Evolutionary conservation across 257 asterid genomes (phyloP).

Genomic region (Jacaranda mimosifolia): DNA sequence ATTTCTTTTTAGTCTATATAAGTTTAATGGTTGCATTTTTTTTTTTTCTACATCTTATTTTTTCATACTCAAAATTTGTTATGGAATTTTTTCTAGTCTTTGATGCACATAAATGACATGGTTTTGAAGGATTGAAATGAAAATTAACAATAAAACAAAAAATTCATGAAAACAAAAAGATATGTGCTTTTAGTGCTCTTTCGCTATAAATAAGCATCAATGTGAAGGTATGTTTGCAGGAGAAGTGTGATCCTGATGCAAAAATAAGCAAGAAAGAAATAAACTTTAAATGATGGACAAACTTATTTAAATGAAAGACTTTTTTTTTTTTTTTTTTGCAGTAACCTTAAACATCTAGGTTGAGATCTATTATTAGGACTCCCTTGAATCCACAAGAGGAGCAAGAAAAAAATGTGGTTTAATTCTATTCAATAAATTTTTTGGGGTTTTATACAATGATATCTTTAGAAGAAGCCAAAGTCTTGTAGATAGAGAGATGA

Average conservation of each 20-base stretch:
- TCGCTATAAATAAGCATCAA: too few relatives aligned
- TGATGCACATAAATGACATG: too few relatives aligned
- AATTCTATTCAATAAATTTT: not conserved
- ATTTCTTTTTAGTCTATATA: too few relatives aligned
- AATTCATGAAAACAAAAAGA: too few relatives aligned
- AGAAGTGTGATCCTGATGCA: not conserved
- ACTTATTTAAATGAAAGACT: not conserved
- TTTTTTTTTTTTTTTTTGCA: not conserved
- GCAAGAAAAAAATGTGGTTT: slow-evolving; percentile 18
- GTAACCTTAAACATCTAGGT: not conserved
- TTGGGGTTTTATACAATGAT: slow-evolving; percentile 27
- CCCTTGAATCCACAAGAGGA: slow-evolving; percentile 4
- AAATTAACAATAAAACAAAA: too few relatives aligned
- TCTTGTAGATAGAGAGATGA: slow-evolving; percentile 31
- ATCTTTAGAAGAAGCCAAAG: slow-evolving; percentile 26
- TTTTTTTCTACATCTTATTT: too few relatives aligned
- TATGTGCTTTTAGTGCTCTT: too few relatives aligned
- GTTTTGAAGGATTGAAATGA: too few relatives aligned
- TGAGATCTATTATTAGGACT: not conserved
- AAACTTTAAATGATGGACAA: not conserved
- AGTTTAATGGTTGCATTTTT: too few relatives aligned
- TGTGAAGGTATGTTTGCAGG: too few relatives aligned
- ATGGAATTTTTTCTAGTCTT: too few relatives aligned
- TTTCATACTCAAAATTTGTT: too few relatives aligned
- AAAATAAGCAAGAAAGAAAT: not conserved